phyloP scores from a whole-genome alignment of 352 stramenopile genomes.

The Phytophthora vignae region DNA sequence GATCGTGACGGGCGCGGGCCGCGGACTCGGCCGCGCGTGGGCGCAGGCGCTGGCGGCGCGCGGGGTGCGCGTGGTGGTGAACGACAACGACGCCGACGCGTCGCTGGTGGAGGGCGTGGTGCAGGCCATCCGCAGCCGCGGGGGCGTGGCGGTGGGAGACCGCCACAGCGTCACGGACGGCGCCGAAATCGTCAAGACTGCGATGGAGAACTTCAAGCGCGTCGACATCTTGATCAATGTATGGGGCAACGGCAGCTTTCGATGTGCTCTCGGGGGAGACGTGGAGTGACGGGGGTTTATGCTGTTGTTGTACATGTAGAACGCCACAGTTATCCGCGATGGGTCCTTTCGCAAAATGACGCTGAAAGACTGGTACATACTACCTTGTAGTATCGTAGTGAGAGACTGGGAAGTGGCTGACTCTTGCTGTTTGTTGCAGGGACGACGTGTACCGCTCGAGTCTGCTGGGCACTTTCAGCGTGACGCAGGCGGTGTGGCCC shows the following conservation, averaged over 20 bases:
- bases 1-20: slow-evolving; percentile 65
- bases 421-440: slow-evolving; percentile 34
- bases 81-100: slow-evolving; percentile 68
- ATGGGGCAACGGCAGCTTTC: slow-evolving; percentile 18
- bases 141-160: slow-evolving; percentile 58
- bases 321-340: slow-evolving; percentile 75
- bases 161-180: slow-evolving; percentile 63
- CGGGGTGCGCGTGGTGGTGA: slow-evolving; percentile 67
- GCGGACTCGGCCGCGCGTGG: slow-evolving; percentile 63
- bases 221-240: slow-evolving; percentile 86
- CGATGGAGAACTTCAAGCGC: slow-evolving; percentile 54
- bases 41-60: slow-evolving; percentile 54
- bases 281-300: not conserved
- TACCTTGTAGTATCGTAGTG: not conserved
- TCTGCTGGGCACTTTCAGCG: slow-evolving; percentile 64
- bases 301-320: slow-evolving; percentile 41
- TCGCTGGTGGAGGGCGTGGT: slow-evolving; percentile 58
- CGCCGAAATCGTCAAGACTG: slow-evolving; percentile 50
- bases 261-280: not conserved
- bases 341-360: slow-evolving; percentile 84
- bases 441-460: slow-evolving; percentile 70
- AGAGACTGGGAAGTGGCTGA: not conserved
- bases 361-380: slow-evolving; percentile 46
- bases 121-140: slow-evolving; percentile 37
- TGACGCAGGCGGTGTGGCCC: slow-evolving; percentile 74